A percentile compares a stretch with the other conserved stretches of the same genome.
Conservation (phyloP, 106 monocot genomes). For the Agapanthus africanus region DNA sequence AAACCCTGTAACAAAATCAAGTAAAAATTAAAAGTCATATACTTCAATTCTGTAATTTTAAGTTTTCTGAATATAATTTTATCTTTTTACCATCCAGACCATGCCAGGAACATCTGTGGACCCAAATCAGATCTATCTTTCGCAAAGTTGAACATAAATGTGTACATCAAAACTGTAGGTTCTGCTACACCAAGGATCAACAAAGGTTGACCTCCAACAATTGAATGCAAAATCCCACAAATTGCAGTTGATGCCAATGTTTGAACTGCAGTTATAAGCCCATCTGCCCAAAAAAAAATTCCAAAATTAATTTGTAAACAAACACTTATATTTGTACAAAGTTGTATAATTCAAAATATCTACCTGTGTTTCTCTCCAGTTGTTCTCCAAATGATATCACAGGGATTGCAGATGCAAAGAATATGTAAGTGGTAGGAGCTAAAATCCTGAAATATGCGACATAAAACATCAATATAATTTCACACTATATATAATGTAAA, state of each 20-base stretch:
- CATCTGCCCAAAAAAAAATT: conserved; percentile 41
- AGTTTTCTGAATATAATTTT: too few relatives aligned
- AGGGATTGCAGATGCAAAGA: conserved; percentile 65
- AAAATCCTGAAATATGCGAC: conserved; percentile 31
- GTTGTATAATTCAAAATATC: too few relatives aligned
- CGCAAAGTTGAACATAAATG: conserved; percentile 81
- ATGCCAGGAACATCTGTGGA: conserved; percentile 61
- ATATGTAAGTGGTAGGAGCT: conserved; percentile 28
- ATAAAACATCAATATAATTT: background rate
- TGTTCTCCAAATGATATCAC: conserved; percentile 93
- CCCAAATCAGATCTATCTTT: conserved; percentile 67
- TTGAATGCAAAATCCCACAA: conserved; percentile 75
- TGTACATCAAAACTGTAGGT: conserved; percentile 86
- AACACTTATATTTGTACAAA: too few relatives aligned
- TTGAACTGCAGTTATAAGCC: conserved; percentile 70
- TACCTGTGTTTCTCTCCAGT: conserved; percentile 75
- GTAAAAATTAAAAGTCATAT: background rate
- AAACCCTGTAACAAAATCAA: conserved; percentile 35
- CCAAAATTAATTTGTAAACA: too few relatives aligned
- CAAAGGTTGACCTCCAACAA: conserved; percentile 74
- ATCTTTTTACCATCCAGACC: conserved; percentile 80
- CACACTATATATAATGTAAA: background rate
- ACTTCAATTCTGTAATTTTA: too few relatives aligned
- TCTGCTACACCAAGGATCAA: conserved; percentile 81
- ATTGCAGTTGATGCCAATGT: conserved; percentile 77